Conservation (phyloP, 352 stramenopile species). For the Phytopythium chamaehyphon region DNA sequence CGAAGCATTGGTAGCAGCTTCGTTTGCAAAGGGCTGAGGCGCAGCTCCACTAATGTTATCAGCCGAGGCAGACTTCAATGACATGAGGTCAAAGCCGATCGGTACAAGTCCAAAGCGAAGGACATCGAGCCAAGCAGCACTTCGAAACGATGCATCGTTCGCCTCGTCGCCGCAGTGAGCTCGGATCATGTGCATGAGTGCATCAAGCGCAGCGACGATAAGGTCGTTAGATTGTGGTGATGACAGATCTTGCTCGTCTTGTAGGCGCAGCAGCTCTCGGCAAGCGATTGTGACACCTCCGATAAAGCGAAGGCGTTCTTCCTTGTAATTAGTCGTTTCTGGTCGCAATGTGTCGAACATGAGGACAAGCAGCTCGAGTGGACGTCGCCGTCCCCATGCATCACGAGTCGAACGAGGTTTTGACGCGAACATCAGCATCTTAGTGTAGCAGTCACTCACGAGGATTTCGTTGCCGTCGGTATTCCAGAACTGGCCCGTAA, state of each 20-base stretch:
- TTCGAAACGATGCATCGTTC: conserved; percentile 22
- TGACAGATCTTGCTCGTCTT: conserved; percentile 21
- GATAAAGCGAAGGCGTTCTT: conserved; percentile 48
- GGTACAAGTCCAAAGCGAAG: conserved; percentile 51
- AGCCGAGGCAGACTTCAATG: neutral
- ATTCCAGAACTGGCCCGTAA: conserved; percentile 52
- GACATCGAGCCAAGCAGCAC: conserved; percentile 54
- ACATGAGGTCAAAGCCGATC: conserved; percentile 45
- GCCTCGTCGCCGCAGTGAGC: conserved; percentile 22
- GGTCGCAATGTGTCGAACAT: conserved; percentile 43
- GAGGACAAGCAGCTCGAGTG: conserved; percentile 47
- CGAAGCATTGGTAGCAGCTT: conserved; percentile 31
- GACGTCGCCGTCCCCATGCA: conserved; percentile 26
- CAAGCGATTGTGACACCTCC: conserved; percentile 54
- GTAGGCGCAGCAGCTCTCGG: conserved; percentile 33
- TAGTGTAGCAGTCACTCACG: conserved; percentile 59
- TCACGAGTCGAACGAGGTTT: conserved; percentile 20
- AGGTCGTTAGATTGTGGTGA: conserved; percentile 26
- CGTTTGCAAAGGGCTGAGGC: conserved; percentile 18
- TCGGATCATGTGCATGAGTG: conserved; percentile 48
- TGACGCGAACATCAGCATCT: conserved; percentile 60
- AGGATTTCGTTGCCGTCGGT: conserved; percentile 44
- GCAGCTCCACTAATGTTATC: neutral
- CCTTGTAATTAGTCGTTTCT: conserved; percentile 26
- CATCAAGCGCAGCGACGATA: conserved; percentile 38